Evolutionary conservation across 768 basidiomycete species (phyloP).

Genomic region (Cystobasidium ongulense): DNA sequence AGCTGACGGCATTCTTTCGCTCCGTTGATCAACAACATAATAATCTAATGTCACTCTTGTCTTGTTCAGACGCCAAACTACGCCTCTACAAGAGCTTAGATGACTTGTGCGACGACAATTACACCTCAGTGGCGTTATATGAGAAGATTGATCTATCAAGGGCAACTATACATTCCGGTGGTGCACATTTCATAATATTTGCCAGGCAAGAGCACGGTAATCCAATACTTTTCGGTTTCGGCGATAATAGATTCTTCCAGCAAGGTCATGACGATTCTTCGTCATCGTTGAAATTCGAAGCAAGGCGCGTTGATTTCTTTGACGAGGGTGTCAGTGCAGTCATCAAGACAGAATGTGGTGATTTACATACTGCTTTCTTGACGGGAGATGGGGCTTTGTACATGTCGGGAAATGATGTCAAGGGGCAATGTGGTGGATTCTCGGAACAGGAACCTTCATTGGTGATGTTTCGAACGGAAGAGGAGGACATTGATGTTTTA

Average conservation of each 20-base stretch:
- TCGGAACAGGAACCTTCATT: not conserved
- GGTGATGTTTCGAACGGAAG: not conserved
- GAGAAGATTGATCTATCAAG: not conserved
- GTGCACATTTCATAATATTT: conserved; percentile 17
- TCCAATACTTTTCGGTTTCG: not conserved
- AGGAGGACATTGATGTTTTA: not conserved
- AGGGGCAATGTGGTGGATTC: conserved; percentile 22
- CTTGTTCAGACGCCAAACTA: not conserved
- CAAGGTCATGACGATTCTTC: not conserved
- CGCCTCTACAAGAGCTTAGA: not conserved
- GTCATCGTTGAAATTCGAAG: not conserved
- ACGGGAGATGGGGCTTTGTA: conserved; percentile 10
- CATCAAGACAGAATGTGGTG: not conserved
- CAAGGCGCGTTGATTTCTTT: not conserved
- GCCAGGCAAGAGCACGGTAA: not conserved
- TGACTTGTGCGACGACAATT: not conserved
- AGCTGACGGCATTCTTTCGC: not conserved
- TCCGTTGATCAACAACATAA: not conserved
- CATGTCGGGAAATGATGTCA: conserved; percentile 4
- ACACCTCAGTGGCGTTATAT: not conserved
- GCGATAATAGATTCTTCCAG: conserved; percentile 26
- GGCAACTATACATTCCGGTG: not conserved
- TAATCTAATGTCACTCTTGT: no score
- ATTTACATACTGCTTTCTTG: conserved; percentile 10
- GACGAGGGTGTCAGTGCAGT: not conserved